Percentiles rank a stretch among this genome's conserved stretches.
Conservation (phyloP, 345 rosid genomes). For the Zanthoxylum bungeanum region DNA sequence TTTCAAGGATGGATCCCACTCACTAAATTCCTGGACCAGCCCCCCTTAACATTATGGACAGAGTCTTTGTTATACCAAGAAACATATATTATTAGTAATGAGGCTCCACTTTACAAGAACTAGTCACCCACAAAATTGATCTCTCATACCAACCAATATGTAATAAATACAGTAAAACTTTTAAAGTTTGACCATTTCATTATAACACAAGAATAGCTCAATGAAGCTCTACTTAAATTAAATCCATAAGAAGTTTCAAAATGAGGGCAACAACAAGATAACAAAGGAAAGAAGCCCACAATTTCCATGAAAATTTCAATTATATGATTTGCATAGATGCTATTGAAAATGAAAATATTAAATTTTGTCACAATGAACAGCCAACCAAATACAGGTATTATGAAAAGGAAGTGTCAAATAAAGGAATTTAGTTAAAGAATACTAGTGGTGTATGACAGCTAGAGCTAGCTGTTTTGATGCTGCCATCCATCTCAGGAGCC, state of each 20-base stretch:
- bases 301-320: neutral
- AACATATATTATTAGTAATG: neutral
- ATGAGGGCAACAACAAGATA: neutral
- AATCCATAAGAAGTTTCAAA: neutral
- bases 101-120: neutral
- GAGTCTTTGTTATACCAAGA: neutral
- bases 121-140: neutral
- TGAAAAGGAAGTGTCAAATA: neutral
- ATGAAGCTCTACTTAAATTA: neutral
- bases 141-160: conserved; percentile 13
- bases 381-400: neutral
- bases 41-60: neutral
- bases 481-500: too few relatives aligned
- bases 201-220: neutral
- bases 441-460: conserved; percentile 26
- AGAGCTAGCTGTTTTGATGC: conserved; percentile 25
- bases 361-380: neutral
- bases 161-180: neutral
- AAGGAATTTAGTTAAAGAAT: neutral
- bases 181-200: neutral
- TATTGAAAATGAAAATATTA: conserved; percentile 2
- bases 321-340: neutral
- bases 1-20: conserved; percentile 12
- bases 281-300: neutral
- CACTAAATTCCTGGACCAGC: neutral